Conservation (phyloP, 768 basidiomycete species). For the Grammothele lineata region DNA sequence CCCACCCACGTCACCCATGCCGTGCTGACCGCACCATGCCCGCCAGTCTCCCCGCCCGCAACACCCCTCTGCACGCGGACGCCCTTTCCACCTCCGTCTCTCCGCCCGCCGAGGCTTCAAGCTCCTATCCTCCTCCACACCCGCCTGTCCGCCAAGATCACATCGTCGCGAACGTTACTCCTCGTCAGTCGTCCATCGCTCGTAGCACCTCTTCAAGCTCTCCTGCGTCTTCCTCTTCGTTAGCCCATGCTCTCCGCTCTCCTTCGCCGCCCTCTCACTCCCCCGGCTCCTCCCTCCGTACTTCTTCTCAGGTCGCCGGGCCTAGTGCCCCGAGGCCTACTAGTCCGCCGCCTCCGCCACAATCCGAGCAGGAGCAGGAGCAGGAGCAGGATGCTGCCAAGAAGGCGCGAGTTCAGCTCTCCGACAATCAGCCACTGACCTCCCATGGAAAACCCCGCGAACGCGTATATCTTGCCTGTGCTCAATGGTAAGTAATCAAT, state of each 20-base stretch:
- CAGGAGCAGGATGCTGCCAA: neutral
- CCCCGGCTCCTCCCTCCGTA: neutral
- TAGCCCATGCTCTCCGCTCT: neutral
- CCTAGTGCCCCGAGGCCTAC: too few species aligned
- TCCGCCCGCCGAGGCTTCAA: neutral
- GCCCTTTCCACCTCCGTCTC: too few species aligned
- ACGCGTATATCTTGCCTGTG: slow-evolving; percentile 73
- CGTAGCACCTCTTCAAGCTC: neutral
- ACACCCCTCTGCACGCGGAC: too few species aligned
- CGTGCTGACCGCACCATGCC: neutral
- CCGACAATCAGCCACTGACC: slow-evolving; percentile 66
- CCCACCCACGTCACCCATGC: too few species aligned
- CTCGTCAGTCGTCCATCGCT: neutral
- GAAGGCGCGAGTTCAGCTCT: neutral
- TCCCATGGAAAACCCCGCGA: slow-evolving; percentile 74
- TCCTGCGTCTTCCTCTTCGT: neutral
- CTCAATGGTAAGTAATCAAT: slow-evolving; percentile 56
- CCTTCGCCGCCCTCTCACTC: neutral
- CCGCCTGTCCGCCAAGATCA: too few species aligned
- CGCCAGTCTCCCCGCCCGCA: neutral
- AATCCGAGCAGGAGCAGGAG: too few species aligned
- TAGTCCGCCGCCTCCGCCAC: too few species aligned
- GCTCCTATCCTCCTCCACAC: neutral
- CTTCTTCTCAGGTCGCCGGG: too few species aligned
- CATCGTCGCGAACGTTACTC: too few species aligned